These are phyloP conservation scores for Lathyrus aphaca DNA, from an alignment of 306 rosid species.

Conservation along the genomic window DNA sequence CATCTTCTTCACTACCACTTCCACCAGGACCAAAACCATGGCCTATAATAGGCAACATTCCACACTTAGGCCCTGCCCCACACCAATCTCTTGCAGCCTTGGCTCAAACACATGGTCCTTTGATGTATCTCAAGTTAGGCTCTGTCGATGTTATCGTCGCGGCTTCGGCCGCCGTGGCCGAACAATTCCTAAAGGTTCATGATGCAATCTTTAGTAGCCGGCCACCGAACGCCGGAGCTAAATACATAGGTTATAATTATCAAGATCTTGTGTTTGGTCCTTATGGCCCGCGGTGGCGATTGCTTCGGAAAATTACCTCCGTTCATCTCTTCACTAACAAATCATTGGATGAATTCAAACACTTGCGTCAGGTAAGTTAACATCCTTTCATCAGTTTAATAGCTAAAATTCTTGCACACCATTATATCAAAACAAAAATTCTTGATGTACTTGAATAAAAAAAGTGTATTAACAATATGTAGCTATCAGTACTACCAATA, in stretches of 20 bases:
- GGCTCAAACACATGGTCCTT: slow-evolving; percentile 67
- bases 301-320: slow-evolving; percentile 72
- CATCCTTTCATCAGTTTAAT: background rate
- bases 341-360: slow-evolving; percentile 68
- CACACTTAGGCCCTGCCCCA: slow-evolving; percentile 68
- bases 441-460: too few relatives aligned
- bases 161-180: slow-evolving; percentile 73
- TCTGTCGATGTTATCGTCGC: slow-evolving; percentile 69
- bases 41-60: slow-evolving; percentile 83
- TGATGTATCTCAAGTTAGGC: slow-evolving; percentile 75
- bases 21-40: slow-evolving; percentile 89
- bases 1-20: slow-evolving; percentile 35
- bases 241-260: slow-evolving; percentile 68
- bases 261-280: slow-evolving; percentile 85
- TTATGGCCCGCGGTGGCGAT: slow-evolving; percentile 77
- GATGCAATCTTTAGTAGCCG: slow-evolving; percentile 77
- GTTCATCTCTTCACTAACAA: slow-evolving; percentile 81
- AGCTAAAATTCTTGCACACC: too few relatives aligned
- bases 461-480: too few relatives aligned
- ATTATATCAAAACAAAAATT: too few relatives aligned
- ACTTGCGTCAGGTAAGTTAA: slow-evolving; percentile 65
- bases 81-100: slow-evolving; percentile 69
- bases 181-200: slow-evolving; percentile 66
- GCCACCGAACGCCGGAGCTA: slow-evolving; percentile 84
- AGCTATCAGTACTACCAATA: too few relatives aligned